phyloP scores from a whole-genome alignment of 169 alveolate genomes.

The Plasmodium sp. region DNA sequence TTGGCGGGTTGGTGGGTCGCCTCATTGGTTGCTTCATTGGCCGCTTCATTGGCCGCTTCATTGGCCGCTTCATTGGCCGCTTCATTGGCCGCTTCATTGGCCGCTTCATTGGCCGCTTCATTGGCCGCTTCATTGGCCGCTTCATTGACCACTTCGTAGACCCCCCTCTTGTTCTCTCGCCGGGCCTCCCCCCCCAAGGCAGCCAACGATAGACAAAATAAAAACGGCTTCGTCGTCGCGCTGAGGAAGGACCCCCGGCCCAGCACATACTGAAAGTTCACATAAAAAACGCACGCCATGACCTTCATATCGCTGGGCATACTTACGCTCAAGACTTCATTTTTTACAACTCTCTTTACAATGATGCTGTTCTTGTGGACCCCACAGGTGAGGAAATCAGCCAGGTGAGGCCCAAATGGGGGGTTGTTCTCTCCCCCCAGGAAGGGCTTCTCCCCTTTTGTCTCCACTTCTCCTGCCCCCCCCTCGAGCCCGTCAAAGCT shows the following conservation, averaged over 20 bases:
- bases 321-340: constrained; percentile 43
- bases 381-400: constrained; percentile 48
- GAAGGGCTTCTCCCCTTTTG: neutral
- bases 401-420: neutral
- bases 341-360: constrained; percentile 40
- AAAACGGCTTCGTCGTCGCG: neutral
- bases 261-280: constrained; percentile 1
- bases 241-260: neutral
- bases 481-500: neutral
- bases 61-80: too few species aligned
- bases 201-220: neutral
- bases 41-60: too few species aligned
- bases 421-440: neutral
- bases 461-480: neutral
- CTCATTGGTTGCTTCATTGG: too few species aligned
- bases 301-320: constrained; percentile 64
- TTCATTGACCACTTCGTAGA: neutral
- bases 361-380: constrained; percentile 61
- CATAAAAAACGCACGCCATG: constrained; percentile 51
- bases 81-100: too few species aligned
- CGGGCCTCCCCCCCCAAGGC: neutral
- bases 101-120: too few species aligned
- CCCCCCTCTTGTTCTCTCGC: neutral
- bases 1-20: neutral
- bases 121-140: too few species aligned